Conservation (phyloP, 805 yeast genomes). For the Wickerhamomyces chaumierensis region DNA sequence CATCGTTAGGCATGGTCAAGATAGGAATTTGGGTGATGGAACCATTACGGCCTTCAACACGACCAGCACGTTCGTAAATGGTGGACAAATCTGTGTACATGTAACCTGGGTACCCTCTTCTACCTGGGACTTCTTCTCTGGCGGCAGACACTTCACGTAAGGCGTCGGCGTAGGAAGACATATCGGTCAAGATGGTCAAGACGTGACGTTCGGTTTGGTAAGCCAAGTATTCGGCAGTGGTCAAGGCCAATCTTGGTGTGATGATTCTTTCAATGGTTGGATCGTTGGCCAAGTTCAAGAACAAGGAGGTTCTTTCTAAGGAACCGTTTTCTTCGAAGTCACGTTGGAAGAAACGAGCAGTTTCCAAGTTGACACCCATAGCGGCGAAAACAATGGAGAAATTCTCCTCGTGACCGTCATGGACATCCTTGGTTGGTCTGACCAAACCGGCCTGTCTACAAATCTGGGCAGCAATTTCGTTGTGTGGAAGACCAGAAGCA, state of each 20-base stretch:
- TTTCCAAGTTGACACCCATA: constrained; percentile 99
- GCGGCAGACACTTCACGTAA: constrained; percentile 99
- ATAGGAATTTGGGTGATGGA: constrained; percentile 98
- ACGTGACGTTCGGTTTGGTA: constrained; percentile 99
- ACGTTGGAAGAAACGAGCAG: constrained; percentile 96
- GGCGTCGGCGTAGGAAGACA: constrained; percentile 99
- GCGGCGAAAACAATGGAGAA: constrained; percentile 99
- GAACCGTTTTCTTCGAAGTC: constrained; percentile 99
- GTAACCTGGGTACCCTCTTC: constrained; percentile 99
- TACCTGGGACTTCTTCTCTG: constrained; percentile 99
- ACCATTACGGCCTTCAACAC: constrained; percentile 99
- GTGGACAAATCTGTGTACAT: constrained; percentile 99
- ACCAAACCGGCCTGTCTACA: constrained; percentile 99
- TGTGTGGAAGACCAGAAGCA: constrained; percentile 98
- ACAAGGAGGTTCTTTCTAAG: constrained; percentile 92
- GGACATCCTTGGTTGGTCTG: constrained; percentile 98
- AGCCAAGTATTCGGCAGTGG: constrained; percentile 97
- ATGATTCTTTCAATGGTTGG: constrained; percentile 99
- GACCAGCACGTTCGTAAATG: constrained; percentile 98
- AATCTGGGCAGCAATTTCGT: constrained; percentile 98
- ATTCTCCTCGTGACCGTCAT: constrained; percentile 99
- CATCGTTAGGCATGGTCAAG: constrained; percentile 99
- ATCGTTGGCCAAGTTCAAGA: constrained; percentile 95
- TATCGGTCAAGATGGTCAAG: constrained; percentile 93
- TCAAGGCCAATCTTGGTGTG: constrained; percentile 96